Evolutionary conservation across 495 filamentous ascomycete genomes (phyloP).

Genomic region (Aspergillus kassunensis): DNA sequence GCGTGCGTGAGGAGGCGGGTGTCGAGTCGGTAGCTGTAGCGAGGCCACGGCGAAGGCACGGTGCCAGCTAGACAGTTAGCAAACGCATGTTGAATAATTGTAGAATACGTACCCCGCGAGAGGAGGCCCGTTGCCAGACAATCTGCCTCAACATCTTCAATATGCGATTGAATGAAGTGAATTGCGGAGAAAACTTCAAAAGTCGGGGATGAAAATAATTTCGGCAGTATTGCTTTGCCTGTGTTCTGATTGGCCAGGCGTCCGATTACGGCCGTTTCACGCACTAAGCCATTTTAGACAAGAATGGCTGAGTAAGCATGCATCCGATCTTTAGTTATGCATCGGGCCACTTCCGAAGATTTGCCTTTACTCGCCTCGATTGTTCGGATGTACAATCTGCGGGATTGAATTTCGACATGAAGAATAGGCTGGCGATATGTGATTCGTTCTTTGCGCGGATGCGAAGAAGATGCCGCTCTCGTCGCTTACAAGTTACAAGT

Average conservation of each 20-base stretch:
- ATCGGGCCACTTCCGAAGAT: slow-evolving; percentile 10
- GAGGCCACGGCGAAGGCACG: slow-evolving; percentile 30
- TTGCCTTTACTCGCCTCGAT: background rate
- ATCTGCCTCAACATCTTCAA: slow-evolving; percentile 34
- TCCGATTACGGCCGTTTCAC: slow-evolving; percentile 13
- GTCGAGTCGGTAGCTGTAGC: slow-evolving; percentile 29
- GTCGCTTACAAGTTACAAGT: background rate
- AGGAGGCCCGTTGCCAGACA: slow-evolving; percentile 30
- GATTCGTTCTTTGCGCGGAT: slow-evolving; percentile 1
- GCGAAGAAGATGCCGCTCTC: background rate
- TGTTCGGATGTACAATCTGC: slow-evolving; percentile 10
- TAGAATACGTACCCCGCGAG: slow-evolving; percentile 25
- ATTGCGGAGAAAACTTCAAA: slow-evolving; percentile 13
- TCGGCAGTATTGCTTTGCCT: slow-evolving; percentile 15
- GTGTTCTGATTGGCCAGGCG: slow-evolving; percentile 15
- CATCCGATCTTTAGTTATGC: too few species aligned
- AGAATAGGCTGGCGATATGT: background rate
- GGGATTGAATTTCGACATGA: slow-evolving; percentile 9
- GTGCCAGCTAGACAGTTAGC: slow-evolving; percentile 20
- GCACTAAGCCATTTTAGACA: too few species aligned
- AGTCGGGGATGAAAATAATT: slow-evolving; percentile 6
- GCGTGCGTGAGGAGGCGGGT: slow-evolving; percentile 44
- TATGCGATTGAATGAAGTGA: background rate
- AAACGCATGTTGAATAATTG: background rate
- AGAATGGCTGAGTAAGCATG: too few species aligned